These are phyloP conservation scores for Ganoderma resinaceum DNA, from an alignment of 1,284 basidiomycete species.

Conservation along the genomic window DNA sequence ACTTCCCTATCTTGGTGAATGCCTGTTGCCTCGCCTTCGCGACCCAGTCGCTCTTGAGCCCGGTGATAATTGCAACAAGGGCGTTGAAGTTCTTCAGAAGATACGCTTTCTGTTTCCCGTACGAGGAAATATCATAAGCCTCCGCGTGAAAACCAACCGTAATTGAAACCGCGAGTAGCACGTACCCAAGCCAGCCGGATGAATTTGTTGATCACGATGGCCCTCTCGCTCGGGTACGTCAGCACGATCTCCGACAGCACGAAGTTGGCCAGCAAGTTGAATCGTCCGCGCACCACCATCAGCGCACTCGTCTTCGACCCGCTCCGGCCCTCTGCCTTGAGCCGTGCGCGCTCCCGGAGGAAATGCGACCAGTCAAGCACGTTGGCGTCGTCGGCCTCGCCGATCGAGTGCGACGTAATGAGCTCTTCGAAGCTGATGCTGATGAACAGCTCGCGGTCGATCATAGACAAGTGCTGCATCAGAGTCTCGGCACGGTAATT, in stretches of 20 bases:
- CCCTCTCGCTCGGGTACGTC: slow-evolving; percentile 72
- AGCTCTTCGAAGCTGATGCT: slow-evolving; percentile 86
- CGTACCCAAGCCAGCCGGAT: slow-evolving; percentile 88
- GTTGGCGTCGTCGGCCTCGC: slow-evolving; percentile 64
- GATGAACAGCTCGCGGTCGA: slow-evolving; percentile 88
- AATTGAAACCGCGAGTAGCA: slow-evolving; percentile 20
- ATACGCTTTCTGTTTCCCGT: slow-evolving; percentile 79
- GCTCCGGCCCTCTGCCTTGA: slow-evolving; percentile 68
- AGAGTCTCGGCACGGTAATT: slow-evolving; percentile 64
- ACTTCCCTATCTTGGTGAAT: slow-evolving; percentile 73
- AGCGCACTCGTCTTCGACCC: slow-evolving; percentile 73
- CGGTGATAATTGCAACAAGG: slow-evolving; percentile 83
- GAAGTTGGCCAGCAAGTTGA: slow-evolving; percentile 88
- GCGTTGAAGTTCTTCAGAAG: slow-evolving; percentile 82
- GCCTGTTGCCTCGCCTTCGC: slow-evolving; percentile 69
- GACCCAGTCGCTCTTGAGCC: slow-evolving; percentile 79
- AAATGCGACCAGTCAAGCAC: slow-evolving; percentile 87
- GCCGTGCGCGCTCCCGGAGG: slow-evolving; percentile 75
- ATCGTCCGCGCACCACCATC: slow-evolving; percentile 82
- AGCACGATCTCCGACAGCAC: slow-evolving; percentile 81
- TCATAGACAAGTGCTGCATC: slow-evolving; percentile 85
- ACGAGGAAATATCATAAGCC: not conserved
- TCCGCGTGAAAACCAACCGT: slow-evolving; percentile 1
- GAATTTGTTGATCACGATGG: slow-evolving; percentile 77
- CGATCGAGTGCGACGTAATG: slow-evolving; percentile 72